Evolutionary conservation across 1,139 yeast species (phyloP).

Genomic region (Geotrichum restrictum): DNA sequence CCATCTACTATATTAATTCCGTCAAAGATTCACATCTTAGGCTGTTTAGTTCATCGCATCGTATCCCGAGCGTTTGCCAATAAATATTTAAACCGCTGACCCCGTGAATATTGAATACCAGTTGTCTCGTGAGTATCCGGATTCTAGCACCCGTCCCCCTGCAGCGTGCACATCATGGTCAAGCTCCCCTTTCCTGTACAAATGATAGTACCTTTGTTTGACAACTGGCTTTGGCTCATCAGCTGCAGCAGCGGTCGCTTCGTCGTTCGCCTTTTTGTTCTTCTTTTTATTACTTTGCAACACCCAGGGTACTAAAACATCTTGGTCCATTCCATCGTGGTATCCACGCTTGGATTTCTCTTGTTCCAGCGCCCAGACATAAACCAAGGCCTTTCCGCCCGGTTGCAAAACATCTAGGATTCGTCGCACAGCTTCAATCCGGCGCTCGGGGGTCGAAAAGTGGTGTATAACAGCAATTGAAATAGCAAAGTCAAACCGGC

Average conservation of each 20-base stretch:
- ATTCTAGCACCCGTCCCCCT: conserved; percentile 59
- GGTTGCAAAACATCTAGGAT: conserved; percentile 55
- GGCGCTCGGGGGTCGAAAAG: conserved; percentile 76
- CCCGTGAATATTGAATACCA: conserved; percentile 71
- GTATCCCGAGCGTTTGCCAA: too few relatives aligned
- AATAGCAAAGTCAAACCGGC: conserved; percentile 79
- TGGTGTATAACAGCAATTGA: conserved; percentile 96
- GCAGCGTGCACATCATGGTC: conserved; percentile 63
- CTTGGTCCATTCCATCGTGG: conserved; percentile 86
- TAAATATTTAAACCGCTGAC: not conserved
- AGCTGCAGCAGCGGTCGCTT: conserved; percentile 37
- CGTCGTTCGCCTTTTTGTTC: conserved; percentile 27
- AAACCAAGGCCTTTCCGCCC: conserved; percentile 65
- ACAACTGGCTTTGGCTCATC: conserved; percentile 36
- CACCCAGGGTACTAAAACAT: conserved; percentile 95
- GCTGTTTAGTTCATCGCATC: too few relatives aligned
- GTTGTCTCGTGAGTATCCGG: conserved; percentile 90
- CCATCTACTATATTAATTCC: too few relatives aligned
- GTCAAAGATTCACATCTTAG: too few relatives aligned
- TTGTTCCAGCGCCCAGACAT: conserved; percentile 97
- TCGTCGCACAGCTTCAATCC: conserved; percentile 67
- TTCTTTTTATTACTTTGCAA: conserved; percentile 41
- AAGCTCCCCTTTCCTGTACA: conserved; percentile 79
- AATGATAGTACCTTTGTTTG: conserved; percentile 80
- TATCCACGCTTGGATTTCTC: conserved; percentile 81